phyloP scores from a whole-genome alignment of 1,284 basidiomycete species.

The Trichosporon faecale region DNA sequence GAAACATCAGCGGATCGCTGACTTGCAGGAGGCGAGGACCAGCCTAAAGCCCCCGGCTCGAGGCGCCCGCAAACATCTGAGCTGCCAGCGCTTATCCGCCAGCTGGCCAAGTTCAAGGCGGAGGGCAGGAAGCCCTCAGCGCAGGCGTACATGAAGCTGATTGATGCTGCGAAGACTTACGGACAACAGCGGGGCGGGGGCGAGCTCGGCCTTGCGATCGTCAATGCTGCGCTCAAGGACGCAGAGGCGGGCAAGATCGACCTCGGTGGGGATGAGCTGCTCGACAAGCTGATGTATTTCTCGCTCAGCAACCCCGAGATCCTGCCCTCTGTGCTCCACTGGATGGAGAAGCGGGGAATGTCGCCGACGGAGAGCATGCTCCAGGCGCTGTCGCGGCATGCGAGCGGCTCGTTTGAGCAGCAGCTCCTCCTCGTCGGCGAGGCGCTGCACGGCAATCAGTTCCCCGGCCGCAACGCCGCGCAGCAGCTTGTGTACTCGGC shows the following conservation, averaged over 20 bases:
- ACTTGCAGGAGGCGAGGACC: not conserved
- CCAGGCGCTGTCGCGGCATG: slow-evolving; percentile 23
- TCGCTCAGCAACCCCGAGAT: slow-evolving; percentile 31
- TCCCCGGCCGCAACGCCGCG: not conserved
- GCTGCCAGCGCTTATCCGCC: slow-evolving; percentile 30
- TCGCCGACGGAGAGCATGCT: slow-evolving; percentile 23
- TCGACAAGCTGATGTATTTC: slow-evolving; percentile 37
- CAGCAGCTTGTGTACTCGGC: slow-evolving; percentile 28
- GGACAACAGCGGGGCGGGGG: slow-evolving; percentile 1
- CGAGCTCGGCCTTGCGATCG: slow-evolving; percentile 38
- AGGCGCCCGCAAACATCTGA: too few species aligned
- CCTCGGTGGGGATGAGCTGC: slow-evolving; percentile 31
- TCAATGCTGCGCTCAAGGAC: slow-evolving; percentile 37
- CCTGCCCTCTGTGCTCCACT: slow-evolving; percentile 34
- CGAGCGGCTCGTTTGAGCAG: slow-evolving; percentile 31
- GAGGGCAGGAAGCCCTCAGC: slow-evolving; percentile 29
- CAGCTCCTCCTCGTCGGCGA: slow-evolving; percentile 34
- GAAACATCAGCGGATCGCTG: not conserved
- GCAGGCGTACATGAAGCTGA: slow-evolving; percentile 36
- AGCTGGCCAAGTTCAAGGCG: slow-evolving; percentile 26
- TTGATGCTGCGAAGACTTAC: slow-evolving; percentile 36
- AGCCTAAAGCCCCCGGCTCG: too few species aligned
- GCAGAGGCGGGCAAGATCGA: slow-evolving; percentile 38
- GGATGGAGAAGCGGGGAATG: slow-evolving; percentile 9
- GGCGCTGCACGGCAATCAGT: slow-evolving; percentile 31